Conservation (phyloP, 208 protist genomes). For the Zelonia costaricensis region DNA sequence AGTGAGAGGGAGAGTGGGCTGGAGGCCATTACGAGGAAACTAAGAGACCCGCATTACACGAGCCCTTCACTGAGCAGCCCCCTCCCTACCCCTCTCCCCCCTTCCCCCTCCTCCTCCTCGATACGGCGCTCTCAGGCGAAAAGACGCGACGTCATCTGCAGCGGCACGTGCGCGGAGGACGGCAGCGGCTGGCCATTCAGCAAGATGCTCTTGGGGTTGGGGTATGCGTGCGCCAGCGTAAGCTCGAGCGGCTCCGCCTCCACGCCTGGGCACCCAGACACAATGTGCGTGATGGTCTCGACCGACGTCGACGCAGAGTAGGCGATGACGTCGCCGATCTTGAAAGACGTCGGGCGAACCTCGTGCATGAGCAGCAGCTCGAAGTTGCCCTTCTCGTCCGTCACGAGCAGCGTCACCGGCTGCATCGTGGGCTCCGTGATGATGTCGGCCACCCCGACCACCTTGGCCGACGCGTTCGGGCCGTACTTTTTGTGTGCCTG, state of each 20-base stretch:
- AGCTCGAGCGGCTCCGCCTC: slow-evolving; percentile 30
- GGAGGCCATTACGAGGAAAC: too few relatives aligned
- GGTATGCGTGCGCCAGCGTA: slow-evolving; percentile 48
- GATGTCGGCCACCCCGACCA: slow-evolving; percentile 65
- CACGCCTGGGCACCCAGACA: slow-evolving; percentile 50
- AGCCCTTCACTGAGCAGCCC: too few relatives aligned
- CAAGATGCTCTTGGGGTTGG: slow-evolving; percentile 41
- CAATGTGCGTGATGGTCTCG: slow-evolving; percentile 43
- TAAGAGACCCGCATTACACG: too few relatives aligned
- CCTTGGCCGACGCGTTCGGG: slow-evolving; percentile 14
- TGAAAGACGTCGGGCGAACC: slow-evolving; percentile 44
- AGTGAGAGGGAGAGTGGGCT: too few relatives aligned
- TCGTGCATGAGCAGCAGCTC: slow-evolving; percentile 66
- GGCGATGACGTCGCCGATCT: slow-evolving; percentile 60
- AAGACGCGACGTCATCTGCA: slow-evolving; percentile 74
- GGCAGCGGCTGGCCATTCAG: slow-evolving; percentile 68
- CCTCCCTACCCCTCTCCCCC: background rate
- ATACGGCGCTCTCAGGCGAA: slow-evolving; percentile 79
- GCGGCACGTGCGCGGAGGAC: slow-evolving; percentile 32
- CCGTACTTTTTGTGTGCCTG: slow-evolving; percentile 48
- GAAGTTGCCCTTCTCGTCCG: slow-evolving; percentile 47
- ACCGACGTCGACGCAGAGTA: slow-evolving; percentile 30
- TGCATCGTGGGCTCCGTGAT: slow-evolving; percentile 70
- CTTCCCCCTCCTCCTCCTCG: too few relatives aligned
- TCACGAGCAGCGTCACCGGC: slow-evolving; percentile 55